Evolutionary conservation across 2,329 filamentous ascomycete genomes (phyloP), one percentile per base, ranked within the genome.

Genomic region (Scedosporium boydii): DNA sequence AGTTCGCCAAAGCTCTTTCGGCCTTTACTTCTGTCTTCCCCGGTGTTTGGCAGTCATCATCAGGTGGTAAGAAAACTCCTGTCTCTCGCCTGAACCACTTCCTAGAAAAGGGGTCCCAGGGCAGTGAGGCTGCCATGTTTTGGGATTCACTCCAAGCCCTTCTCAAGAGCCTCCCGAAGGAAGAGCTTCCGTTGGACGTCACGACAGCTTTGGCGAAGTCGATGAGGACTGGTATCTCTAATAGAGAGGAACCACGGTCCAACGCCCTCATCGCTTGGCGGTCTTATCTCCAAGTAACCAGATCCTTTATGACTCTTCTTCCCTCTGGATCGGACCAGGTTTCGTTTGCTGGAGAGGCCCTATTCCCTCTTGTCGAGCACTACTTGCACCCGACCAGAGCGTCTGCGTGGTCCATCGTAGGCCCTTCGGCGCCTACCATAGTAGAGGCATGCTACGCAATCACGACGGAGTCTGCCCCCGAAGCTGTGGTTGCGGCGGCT

Each of bases 91-190:
- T 99, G 3, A 82, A 84, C 59, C 78, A 85, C 7, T 95, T 96
- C 67, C 77, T 98, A 6, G 87, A 89, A 65, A 90, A 87, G 68
- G 93, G 95, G 2, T 96, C 93, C 0, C 90, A 97, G 69, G 84
- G 86, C n/a, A 88, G 89, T 3, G 78, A 85, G 0, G 75, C 80
- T 38, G 10, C 34, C 3, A 82, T 80, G 9, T 96, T 87, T 70
- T 99, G 95, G 95, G 74, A 80, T 27, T 83, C 82, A 16, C 72
- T 96, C 38, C 78, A 82, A 46, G 77, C 79, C 34, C 74, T 98
- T 0, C 71, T 96, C 5, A 77, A 82, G 23, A 72, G 86, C 1
- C 70, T 93, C 1, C 78, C 88, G 58, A 67, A 73, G 2, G 75
- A 82, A 14, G 68, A 75, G 1, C 69, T 77, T 4, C 69, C 71